Percentiles rank a stretch among this genome's conserved stretches.
phyloP scores from a whole-genome alignment of 345 rosid genomes.

The Moricandia moricandioides region DNA sequence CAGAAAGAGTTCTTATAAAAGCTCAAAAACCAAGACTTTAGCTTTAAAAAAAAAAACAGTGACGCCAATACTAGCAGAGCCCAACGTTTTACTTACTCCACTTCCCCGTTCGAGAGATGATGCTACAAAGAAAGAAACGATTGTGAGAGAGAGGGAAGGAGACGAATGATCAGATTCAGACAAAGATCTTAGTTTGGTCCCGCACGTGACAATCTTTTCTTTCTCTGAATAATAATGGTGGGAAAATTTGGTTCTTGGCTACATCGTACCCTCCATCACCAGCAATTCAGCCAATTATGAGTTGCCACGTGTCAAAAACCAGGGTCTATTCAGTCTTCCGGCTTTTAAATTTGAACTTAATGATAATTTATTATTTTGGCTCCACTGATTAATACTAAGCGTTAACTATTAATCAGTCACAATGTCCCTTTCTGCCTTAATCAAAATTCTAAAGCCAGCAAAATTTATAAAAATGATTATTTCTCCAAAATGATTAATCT shows the following conservation, averaged over 20 bases:
- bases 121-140: conserved; percentile 6
- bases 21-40: conserved; percentile 28
- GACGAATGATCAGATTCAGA: conserved; percentile 35
- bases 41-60: conserved; percentile 2
- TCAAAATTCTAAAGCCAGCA: not conserved
- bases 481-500: not conserved
- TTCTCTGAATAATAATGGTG: conserved; percentile 1
- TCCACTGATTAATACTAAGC: not conserved
- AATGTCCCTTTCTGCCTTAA: conserved; percentile 20
- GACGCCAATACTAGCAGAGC: not conserved
- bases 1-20: conserved; percentile 11
- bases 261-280: conserved; percentile 31
- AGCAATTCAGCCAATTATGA: not conserved
- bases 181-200: conserved; percentile 28
- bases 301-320: conserved; percentile 1
- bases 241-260: conserved; percentile 27
- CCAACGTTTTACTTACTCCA: conserved; percentile 30
- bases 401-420: conserved; percentile 9
- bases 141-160: conserved; percentile 19
- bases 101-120: not conserved
- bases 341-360: not conserved
- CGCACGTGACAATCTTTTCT: conserved; percentile 30
- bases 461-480: not conserved
- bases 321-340: not conserved
- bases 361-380: not conserved